These are phyloP conservation scores for Fusarium xylarioides DNA, from an alignment of 2,329 filamentous ascomycete genomes.

Conservation along the genomic window DNA sequence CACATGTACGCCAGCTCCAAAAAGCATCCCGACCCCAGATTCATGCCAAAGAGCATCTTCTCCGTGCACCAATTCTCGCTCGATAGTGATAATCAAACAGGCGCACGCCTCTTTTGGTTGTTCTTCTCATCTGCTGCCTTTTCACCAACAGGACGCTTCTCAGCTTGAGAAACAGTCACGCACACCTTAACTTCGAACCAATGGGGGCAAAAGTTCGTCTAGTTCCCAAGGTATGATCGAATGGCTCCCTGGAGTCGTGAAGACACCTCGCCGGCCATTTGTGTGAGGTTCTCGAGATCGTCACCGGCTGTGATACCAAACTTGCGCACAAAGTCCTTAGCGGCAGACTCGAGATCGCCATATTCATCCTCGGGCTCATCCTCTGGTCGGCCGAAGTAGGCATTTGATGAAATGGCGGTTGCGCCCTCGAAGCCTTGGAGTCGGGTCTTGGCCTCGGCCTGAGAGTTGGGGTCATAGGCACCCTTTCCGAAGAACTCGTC, in stretches of 20 bases:
- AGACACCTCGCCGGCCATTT: slow-evolving; percentile 85
- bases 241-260: slow-evolving; percentile 82
- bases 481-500: slow-evolving; percentile 98
- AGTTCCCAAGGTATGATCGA: slow-evolving; percentile 70
- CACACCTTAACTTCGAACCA: neutral
- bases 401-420: slow-evolving; percentile 91
- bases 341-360: slow-evolving; percentile 89
- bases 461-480: slow-evolving; percentile 79
- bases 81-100: slow-evolving; percentile 13
- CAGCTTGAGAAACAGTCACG: slow-evolving; percentile 18
- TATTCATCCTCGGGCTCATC: slow-evolving; percentile 83
- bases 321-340: slow-evolving; percentile 94
- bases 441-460: slow-evolving; percentile 85
- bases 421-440: slow-evolving; percentile 95
- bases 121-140: slow-evolving; percentile 20
- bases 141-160: slow-evolving; percentile 7
- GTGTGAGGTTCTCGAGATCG: slow-evolving; percentile 89
- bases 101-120: slow-evolving; percentile 17
- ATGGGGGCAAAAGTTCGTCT: slow-evolving; percentile 28
- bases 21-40: slow-evolving; percentile 39
- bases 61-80: slow-evolving; percentile 14
- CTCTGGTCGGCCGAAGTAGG: slow-evolving; percentile 95
- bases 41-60: slow-evolving; percentile 31
- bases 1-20: slow-evolving; percentile 45
- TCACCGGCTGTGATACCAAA: slow-evolving; percentile 97